Evolutionary conservation across 139 green algal genomes (phyloP).

Genomic region (Micromonas commoda): DNA sequence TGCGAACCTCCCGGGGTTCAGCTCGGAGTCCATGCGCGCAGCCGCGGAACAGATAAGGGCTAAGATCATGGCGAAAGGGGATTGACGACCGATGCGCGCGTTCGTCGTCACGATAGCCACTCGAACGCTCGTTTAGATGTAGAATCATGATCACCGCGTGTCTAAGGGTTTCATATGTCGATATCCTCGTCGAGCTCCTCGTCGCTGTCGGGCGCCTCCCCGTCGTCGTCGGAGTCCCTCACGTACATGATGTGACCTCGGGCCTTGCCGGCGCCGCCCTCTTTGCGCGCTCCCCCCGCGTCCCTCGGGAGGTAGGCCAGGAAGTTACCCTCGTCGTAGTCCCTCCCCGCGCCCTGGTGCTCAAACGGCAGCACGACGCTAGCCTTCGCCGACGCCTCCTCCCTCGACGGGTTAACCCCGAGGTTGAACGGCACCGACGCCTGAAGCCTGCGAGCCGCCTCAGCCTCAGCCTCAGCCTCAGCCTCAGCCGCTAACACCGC

Average conservation of each 20-base stretch:
- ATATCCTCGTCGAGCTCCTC: not conserved
- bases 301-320: slow-evolving; percentile 1
- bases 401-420: not conserved
- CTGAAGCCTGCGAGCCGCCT: not conserved
- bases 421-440: slow-evolving; percentile 8
- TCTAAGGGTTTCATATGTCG: too few relatives aligned
- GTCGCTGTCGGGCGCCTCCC: not conserved
- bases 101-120: too few relatives aligned
- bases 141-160: too few relatives aligned
- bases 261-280: not conserved
- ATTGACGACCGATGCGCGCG: not conserved
- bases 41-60: too few relatives aligned
- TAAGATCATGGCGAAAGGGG: too few relatives aligned
- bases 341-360: not conserved
- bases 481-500: not conserved
- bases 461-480: not conserved
- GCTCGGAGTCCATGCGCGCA: too few relatives aligned
- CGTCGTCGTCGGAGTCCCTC: slow-evolving; percentile 7
- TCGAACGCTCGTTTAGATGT: too few relatives aligned
- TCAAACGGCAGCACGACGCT: slow-evolving; percentile 13
- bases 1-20: too few relatives aligned
- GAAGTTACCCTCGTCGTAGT: not conserved
- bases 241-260: slow-evolving; percentile 5
- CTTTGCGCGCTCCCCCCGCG: not conserved
- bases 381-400: not conserved